A percentile compares a stretch with the other conserved stretches of the same genome.
These are phyloP conservation scores for Auriculariales sp. DNA, from an alignment of 768 basidiomycete genomes.

Conservation along the genomic window DNA sequence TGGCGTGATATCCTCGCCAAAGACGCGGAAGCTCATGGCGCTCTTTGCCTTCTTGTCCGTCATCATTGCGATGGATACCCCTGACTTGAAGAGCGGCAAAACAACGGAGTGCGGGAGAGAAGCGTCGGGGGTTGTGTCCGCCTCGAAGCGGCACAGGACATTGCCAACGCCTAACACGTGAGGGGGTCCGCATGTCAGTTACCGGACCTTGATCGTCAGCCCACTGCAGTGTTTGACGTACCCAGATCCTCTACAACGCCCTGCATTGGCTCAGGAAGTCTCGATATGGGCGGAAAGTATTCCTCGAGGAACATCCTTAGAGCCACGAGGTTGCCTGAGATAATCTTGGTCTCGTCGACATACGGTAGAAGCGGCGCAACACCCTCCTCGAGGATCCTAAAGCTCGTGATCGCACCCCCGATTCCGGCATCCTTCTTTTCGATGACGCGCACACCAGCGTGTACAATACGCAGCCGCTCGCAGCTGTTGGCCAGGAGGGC, in stretches of 20 bases:
- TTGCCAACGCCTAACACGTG: conserved; percentile 42
- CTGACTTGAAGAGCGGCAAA: conserved; percentile 95
- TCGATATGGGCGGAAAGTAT: conserved; percentile 67
- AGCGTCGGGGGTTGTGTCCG: conserved; percentile 35
- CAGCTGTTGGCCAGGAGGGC: conserved; percentile 74
- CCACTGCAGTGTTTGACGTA: too few species aligned
- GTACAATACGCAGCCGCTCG: conserved; percentile 69
- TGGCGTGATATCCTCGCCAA: conserved; percentile 60
- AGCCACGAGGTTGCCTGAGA: conserved; percentile 38
- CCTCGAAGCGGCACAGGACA: conserved; percentile 54
- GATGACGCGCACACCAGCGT: conserved; percentile 90
- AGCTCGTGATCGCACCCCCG: conserved; percentile 22
- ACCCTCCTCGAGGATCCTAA: conserved; percentile 74
- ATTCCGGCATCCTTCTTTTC: conserved; percentile 66
- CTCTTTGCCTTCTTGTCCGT: conserved; percentile 96
- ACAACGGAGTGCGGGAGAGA: conserved; percentile 63
- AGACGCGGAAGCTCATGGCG: conserved; percentile 75
- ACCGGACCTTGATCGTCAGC: too few species aligned
- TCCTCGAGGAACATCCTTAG: conserved; percentile 54
- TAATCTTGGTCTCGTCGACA: conserved; percentile 46
- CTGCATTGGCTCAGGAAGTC: conserved; percentile 48
- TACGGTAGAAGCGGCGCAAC: conserved; percentile 75
- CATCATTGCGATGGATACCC: conserved; percentile 77
- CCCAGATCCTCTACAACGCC: conserved; percentile 35
- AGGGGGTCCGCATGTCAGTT: too few species aligned